Base-by-base conservation (phyloP, 2,329 filamentous ascomycete species). In the Leptosphaerulina australis region DNA sequence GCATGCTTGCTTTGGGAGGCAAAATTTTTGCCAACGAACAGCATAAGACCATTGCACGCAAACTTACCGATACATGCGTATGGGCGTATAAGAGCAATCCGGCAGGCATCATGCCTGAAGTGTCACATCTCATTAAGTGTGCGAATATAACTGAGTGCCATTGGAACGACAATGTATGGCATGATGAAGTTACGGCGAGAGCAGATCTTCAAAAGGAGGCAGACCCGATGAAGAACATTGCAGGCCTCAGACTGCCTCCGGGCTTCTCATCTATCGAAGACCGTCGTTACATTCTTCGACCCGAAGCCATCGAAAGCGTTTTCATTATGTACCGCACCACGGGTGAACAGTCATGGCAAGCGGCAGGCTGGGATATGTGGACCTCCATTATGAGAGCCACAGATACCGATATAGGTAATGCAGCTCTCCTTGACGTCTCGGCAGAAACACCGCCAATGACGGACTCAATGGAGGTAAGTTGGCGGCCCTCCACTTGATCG, bases 81-180 rank as follows among this genome's bases (percentile, higher is more conserved):
- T 86, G 83, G 82, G 79, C 82, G 1, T 86, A 86, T 66, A 77
- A 80, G 55, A 73, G 77, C 8, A 79, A 80, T 4, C 78, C 79
- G 1, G 74, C 79, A 2, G 83, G 83, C 4, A 80, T 86, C 50
- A 86, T 86, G 83, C 82, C 83, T 1, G 84, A 86, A 63, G 68
- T 75, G 36, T 84, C 83, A 59, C 70, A 77, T 25, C 71, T 85
- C 33, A 63, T 81, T 12, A 75, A 79, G 4, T 86, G 83, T 63
- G 51, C 62, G 9, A 66, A 64, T 34, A 56, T 51, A 17, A 65
- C 65, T 37, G 35, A 65, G 46, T 85, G 83, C 58, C 64, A 69
- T 10, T 85, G 82, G 83, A 74, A 83, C 54, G 78, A 83, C 55
- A 74, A 74, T 2, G 64, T 66, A 12, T 84, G 81, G 76, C 73